A percentile compares a stretch with the other conserved stretches of the same genome.
These are phyloP conservation scores for Gossypium rotundifolium DNA, from an alignment of 345 rosid genomes.

Conservation along the genomic window DNA sequence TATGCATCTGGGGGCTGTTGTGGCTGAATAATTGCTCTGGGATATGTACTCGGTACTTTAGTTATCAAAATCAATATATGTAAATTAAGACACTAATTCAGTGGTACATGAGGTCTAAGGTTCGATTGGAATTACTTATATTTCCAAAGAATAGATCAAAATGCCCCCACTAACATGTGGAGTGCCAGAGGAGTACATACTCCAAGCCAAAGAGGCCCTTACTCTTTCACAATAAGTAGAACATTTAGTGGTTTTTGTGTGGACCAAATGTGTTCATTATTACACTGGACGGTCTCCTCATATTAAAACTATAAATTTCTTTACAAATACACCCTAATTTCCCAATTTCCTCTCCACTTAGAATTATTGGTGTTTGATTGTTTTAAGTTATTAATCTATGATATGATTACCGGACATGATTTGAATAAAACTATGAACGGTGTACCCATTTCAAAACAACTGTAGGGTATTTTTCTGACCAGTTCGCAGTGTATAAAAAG, in stretches of 20 bases:
- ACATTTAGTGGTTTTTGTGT: neutral
- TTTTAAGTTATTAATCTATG: neutral
- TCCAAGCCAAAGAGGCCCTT: neutral
- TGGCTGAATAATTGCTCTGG: neutral
- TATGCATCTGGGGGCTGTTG: neutral
- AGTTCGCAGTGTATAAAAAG: neutral
- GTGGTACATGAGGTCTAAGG: no score
- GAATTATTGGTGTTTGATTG: neutral
- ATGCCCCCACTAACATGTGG: neutral
- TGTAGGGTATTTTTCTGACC: neutral
- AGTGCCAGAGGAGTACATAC: constrained; percentile 8
- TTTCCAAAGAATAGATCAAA: neutral
- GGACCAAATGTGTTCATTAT: constrained; percentile 6
- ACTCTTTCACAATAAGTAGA: neutral
- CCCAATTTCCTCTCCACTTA: neutral
- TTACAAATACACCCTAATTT: neutral
- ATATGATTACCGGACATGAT: no score
- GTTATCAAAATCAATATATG: no score
- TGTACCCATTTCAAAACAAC: no score
- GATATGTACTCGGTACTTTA: neutral
- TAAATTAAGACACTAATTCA: no score
- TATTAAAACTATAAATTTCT: neutral
- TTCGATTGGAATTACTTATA: no score
- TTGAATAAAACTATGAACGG: no score
- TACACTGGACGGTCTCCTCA: neutral